phyloP scores from a whole-genome alignment of 345 rosid genomes.

The Cochlearia excelsa region DNA sequence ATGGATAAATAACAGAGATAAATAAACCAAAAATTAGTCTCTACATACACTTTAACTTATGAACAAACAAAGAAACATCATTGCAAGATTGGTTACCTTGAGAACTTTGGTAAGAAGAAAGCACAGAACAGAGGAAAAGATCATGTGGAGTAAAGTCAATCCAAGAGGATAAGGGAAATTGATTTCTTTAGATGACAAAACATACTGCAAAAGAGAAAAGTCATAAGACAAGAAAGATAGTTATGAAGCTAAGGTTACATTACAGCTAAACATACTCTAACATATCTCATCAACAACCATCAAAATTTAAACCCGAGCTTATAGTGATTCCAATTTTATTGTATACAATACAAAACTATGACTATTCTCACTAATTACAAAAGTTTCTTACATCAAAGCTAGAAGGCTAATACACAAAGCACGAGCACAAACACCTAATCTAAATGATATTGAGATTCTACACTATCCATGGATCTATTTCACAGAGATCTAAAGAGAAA shows the following conservation, averaged over 20 bases:
- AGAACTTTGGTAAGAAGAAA: constrained; percentile 74
- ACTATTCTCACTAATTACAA: not conserved
- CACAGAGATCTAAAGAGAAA: too few species aligned
- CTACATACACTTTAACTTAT: not conserved
- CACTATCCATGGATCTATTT: too few species aligned
- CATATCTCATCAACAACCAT: not conserved
- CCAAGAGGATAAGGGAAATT: constrained; percentile 97
- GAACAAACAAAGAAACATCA: constrained; percentile 1
- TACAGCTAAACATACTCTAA: not conserved
- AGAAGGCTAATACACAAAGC: not conserved
- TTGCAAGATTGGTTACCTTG: constrained; percentile 51
- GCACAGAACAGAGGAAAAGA: constrained; percentile 82
- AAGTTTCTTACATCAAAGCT: not conserved
- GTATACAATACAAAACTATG: not conserved
- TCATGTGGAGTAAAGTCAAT: constrained; percentile 94
- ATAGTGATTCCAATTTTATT: too few species aligned
- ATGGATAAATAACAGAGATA: constrained; percentile 11
- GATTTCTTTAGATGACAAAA: constrained; percentile 92
- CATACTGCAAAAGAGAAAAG: constrained; percentile 65
- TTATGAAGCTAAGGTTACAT: constrained; percentile 4
- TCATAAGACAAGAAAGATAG: constrained; percentile 14
- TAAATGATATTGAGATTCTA: not conserved
- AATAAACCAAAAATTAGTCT: constrained; percentile 14
- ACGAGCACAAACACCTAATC: not conserved
- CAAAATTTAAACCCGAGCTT: constrained; percentile 6